A percentile compares a stretch with the other conserved stretches of the same genome.
These are phyloP conservation scores for Paraphaeosphaeria sporulosa DNA, from an alignment of 2,329 filamentous ascomycete species.

Conservation along the genomic window DNA sequence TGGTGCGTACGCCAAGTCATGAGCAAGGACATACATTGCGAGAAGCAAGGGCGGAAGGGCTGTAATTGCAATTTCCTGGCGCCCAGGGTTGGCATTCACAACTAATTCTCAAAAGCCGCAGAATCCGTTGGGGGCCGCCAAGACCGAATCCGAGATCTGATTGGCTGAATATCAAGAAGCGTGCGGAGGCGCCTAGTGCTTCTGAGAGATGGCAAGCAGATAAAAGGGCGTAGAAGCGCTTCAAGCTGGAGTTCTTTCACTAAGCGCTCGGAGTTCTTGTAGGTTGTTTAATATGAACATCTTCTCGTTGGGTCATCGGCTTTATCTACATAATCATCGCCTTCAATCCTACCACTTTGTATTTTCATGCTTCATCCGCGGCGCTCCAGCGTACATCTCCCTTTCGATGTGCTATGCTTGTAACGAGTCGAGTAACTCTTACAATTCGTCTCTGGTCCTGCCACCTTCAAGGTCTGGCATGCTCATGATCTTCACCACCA, in stretches of 20 bases:
- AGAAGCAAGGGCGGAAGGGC: conserved; percentile 10
- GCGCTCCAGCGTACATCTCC: background rate
- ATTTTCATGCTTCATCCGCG: background rate
- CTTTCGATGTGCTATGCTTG: background rate
- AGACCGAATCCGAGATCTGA: too few species aligned
- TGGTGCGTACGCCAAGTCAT: background rate
- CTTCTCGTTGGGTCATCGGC: background rate
- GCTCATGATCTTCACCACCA: conserved; percentile 96
- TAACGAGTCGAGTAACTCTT: background rate
- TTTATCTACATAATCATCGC: background rate
- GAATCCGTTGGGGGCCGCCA: too few species aligned
- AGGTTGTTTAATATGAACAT: background rate
- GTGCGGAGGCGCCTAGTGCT: too few species aligned
- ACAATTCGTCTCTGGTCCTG: conserved; percentile 42
- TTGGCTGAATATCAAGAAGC: too few species aligned
- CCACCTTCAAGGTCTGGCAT: conserved; percentile 74
- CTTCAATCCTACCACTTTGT: background rate
- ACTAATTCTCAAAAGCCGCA: too few species aligned
- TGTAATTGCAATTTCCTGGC: background rate
- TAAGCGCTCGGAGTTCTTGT: too few species aligned
- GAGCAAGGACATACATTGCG: background rate
- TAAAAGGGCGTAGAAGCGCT: background rate
- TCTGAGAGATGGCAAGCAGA: too few species aligned
- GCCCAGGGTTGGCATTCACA: too few species aligned
- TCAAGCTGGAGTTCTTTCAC: background rate